A percentile compares a stretch with the other conserved stretches of the same genome.
Evolutionary conservation across 1,284 basidiomycete genomes (phyloP).

Genomic region (Ceratobasidium sp.): DNA sequence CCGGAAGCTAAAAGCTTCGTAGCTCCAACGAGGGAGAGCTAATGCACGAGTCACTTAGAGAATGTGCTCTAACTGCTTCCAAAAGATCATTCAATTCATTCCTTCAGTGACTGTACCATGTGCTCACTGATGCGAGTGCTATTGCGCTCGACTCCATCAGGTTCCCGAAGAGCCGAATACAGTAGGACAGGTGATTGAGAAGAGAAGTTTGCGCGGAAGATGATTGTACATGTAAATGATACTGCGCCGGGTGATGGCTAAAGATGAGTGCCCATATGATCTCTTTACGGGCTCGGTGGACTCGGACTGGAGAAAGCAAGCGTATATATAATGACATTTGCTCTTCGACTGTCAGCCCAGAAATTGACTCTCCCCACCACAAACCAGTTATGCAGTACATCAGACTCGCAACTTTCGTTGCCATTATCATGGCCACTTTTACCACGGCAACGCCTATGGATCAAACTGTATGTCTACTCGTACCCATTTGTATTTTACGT

Average conservation of each 20-base stretch:
- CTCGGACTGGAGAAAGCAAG: neutral
- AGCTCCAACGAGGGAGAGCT: no score
- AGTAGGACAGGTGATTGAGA: neutral
- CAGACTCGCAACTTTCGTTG: constrained; percentile 14
- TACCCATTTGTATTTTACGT: no score
- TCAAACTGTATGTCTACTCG: neutral
- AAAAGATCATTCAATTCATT: neutral
- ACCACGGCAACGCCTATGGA: constrained; percentile 19
- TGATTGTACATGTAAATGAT: no score
- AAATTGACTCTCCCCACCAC: neutral
- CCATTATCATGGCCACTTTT: constrained; percentile 18
- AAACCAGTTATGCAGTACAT: constrained; percentile 16
- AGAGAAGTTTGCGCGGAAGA: no score
- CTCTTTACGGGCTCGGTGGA: neutral
- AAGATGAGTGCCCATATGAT: neutral
- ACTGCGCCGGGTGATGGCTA: no score
- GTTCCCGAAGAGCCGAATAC: neutral
- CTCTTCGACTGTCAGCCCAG: neutral
- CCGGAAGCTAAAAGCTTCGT: no score
- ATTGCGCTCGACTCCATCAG: neutral
- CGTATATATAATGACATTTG: neutral
- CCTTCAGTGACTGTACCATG: neutral
- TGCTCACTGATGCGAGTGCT: neutral
- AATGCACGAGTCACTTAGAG: no score
- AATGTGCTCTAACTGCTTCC: neutral